Percentiles rank a stretch among this genome's conserved stretches.
phyloP scores from a whole-genome alignment of 129 eudicot species.

The Gnaphalium uliginosum region DNA sequence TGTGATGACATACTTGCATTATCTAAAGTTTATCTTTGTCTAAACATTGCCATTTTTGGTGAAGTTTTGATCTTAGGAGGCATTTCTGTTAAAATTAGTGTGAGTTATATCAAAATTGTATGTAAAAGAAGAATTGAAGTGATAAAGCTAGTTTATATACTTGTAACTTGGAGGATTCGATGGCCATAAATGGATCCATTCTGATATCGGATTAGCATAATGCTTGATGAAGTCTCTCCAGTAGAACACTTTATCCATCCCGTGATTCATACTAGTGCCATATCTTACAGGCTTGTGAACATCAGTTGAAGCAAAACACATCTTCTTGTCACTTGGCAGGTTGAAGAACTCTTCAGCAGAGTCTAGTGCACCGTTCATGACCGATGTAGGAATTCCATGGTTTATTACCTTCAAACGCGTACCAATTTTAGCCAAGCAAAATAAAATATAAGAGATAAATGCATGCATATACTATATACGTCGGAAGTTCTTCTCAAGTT shows the following conservation, averaged over 20 bases:
- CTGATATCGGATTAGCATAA: slow-evolving; percentile 59
- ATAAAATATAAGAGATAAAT: slow-evolving; percentile 3
- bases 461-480: slow-evolving; percentile 45
- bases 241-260: slow-evolving; percentile 46
- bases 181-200: slow-evolving; percentile 68
- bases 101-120: background rate
- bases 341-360: slow-evolving; percentile 55
- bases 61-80: background rate
- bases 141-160: slow-evolving; percentile 32
- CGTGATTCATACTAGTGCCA: slow-evolving; percentile 62
- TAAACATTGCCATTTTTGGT: background rate
- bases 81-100: background rate
- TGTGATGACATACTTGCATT: background rate
- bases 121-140: slow-evolving; percentile 8
- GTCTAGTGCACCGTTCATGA: slow-evolving; percentile 49
- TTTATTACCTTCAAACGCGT: slow-evolving; percentile 53
- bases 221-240: slow-evolving; percentile 85
- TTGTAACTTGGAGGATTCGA: slow-evolving; percentile 62
- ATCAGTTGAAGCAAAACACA: slow-evolving; percentile 46
- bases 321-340: slow-evolving; percentile 53
- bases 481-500: slow-evolving; percentile 8
- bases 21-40: background rate
- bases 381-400: slow-evolving; percentile 58
- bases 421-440: slow-evolving; percentile 15
- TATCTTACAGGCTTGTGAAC: slow-evolving; percentile 64